Evolutionary conservation across 768 basidiomycete species (phyloP).

Genomic region (Cystofilobasidium capitatum): DNA sequence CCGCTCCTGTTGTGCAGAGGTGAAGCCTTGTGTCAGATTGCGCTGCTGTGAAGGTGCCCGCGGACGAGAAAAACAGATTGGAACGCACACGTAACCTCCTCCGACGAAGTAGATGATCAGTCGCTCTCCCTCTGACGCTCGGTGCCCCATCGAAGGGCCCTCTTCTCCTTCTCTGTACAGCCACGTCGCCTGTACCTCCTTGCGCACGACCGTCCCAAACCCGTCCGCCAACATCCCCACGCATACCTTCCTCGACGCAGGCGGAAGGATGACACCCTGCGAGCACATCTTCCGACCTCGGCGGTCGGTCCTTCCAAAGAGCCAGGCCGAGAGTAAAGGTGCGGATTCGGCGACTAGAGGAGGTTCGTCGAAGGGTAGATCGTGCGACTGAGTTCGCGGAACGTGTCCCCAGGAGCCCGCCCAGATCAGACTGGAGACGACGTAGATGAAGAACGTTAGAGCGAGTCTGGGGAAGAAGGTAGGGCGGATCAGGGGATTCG

Average conservation of each 20-base stretch:
- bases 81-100: constrained; percentile 4
- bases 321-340: neutral
- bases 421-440: neutral
- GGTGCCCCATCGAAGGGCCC: neutral
- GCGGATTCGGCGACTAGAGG: neutral
- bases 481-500: neutral
- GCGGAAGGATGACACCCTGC: neutral
- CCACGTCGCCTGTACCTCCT: neutral
- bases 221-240: neutral
- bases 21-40: neutral
- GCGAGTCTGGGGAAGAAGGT: neutral
- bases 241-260: neutral
- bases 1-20: neutral
- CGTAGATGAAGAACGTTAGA: neutral
- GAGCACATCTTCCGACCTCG: neutral
- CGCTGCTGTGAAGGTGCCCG: neutral
- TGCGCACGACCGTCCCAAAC: neutral
- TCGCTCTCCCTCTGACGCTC: neutral
- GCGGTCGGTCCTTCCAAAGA: neutral
- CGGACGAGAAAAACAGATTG: neutral
- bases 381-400: neutral
- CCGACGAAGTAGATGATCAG: constrained; percentile 6
- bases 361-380: neutral
- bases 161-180: neutral
- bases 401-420: neutral